These are phyloP conservation scores for Shiraia sp. DNA, from an alignment of 2,329 filamentous ascomycete genomes.

Conservation along the genomic window DNA sequence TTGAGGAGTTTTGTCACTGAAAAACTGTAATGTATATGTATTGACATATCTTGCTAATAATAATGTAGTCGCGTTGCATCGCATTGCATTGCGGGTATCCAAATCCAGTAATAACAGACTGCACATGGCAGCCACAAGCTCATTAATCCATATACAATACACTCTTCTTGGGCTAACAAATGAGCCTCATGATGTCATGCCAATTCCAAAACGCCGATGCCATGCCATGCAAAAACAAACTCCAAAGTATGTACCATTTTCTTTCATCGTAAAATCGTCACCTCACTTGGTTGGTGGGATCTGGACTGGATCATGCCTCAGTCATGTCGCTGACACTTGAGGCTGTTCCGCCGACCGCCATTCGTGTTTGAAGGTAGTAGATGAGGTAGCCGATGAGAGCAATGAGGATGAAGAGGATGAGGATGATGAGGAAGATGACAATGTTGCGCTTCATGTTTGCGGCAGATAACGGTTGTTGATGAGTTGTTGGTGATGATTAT, in stretches of 20 bases:
- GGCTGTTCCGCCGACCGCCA: constrained; percentile 42
- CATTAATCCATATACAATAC: no score
- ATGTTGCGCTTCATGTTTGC: constrained; percentile 55
- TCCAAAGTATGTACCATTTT: not conserved
- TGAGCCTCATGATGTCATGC: not conserved
- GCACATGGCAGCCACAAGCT: no score
- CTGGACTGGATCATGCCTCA: constrained; percentile 6
- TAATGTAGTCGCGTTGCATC: no score
- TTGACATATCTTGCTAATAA: no score
- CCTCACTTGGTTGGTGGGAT: not conserved
- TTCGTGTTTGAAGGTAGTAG: constrained; percentile 53
- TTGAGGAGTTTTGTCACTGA: no score
- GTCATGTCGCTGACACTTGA: constrained; percentile 39
- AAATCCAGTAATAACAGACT: no score
- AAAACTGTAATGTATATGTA: no score
- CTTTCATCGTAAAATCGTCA: not conserved
- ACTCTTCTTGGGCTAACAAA: not conserved
- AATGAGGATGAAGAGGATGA: constrained; percentile 57
- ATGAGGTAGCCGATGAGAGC: constrained; percentile 54
- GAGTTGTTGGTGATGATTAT: not conserved
- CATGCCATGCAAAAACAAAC: not conserved
- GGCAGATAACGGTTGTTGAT: constrained; percentile 1
- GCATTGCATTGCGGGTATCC: no score
- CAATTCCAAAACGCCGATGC: not conserved
- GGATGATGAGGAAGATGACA: constrained; percentile 57